phyloP scores from a whole-genome alignment of 2,329 filamentous ascomycete species.

The Penicillium expansum region DNA sequence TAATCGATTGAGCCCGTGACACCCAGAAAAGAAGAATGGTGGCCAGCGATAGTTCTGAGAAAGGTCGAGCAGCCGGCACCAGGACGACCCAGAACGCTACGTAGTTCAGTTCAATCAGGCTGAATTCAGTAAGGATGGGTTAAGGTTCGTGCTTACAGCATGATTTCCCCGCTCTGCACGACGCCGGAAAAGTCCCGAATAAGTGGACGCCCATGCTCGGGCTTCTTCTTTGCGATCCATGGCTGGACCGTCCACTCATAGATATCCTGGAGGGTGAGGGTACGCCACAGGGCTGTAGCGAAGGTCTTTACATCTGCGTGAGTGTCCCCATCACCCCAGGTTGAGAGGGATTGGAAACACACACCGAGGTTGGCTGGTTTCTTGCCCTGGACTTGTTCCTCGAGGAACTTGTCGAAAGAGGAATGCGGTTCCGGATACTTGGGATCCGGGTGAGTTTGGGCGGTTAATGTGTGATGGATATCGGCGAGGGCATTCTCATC shows the following conservation, averaged over 20 bases:
- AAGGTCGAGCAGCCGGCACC: slow-evolving; percentile 71
- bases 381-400: slow-evolving; percentile 62
- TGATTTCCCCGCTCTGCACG: slow-evolving; percentile 64
- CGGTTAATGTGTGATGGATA: slow-evolving; percentile 33
- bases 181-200: slow-evolving; percentile 65
- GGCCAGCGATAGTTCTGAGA: slow-evolving; percentile 67
- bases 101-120: background rate
- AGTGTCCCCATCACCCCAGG: slow-evolving; percentile 64
- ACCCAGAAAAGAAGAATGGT: slow-evolving; percentile 59
- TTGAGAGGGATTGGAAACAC: slow-evolving; percentile 68
- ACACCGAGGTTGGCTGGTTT: slow-evolving; percentile 72
- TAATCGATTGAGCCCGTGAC: slow-evolving; percentile 68
- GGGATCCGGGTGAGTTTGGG: slow-evolving; percentile 11
- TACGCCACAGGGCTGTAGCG: slow-evolving; percentile 68
- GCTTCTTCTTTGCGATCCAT: slow-evolving; percentile 42
- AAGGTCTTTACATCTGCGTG: slow-evolving; percentile 65
- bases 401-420: slow-evolving; percentile 65
- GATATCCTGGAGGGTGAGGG: slow-evolving; percentile 69
- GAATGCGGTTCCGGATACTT: slow-evolving; percentile 52
- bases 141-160: slow-evolving; percentile 45
- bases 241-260: slow-evolving; percentile 56
- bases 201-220: slow-evolving; percentile 50
- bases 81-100: slow-evolving; percentile 60
- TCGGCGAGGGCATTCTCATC: slow-evolving; percentile 33
- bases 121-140: background rate